These are phyloP conservation scores for Calamus simplicifolius DNA, from an alignment of 176 grass and related monocot species.

Conservation along the genomic window DNA sequence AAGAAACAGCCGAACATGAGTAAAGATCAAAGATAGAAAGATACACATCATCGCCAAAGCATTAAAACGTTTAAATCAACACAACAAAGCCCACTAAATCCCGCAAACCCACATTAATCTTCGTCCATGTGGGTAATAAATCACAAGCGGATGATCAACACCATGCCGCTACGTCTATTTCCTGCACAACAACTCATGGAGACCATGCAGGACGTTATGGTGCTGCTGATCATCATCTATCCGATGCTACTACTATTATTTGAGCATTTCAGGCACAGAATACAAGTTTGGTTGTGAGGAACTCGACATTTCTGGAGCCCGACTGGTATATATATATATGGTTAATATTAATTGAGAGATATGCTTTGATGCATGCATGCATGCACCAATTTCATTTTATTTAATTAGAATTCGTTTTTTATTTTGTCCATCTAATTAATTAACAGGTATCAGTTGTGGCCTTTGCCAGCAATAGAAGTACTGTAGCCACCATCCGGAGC, in stretches of 20 bases:
- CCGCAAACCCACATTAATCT: too few relatives aligned
- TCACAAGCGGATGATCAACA: too few relatives aligned
- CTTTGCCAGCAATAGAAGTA: neutral
- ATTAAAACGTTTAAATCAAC: too few relatives aligned
- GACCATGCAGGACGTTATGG: too few relatives aligned
- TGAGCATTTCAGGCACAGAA: neutral
- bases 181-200: neutral
- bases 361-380: too few relatives aligned
- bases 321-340: slow-evolving; percentile 11
- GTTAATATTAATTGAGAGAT: neutral
- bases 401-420: neutral
- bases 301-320: neutral
- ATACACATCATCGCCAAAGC: too few relatives aligned
- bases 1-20: neutral
- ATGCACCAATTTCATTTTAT: neutral
- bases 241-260: neutral
- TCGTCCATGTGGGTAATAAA: neutral
- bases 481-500: neutral
- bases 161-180: neutral
- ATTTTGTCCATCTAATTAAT: too few relatives aligned
- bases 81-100: too few relatives aligned
- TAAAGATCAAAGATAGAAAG: too few relatives aligned
- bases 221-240: too few relatives aligned
- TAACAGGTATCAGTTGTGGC: neutral
- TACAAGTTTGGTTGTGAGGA: neutral